Conservation (phyloP, 345 rosid genomes). For the Lumnitzera racemosa region DNA sequence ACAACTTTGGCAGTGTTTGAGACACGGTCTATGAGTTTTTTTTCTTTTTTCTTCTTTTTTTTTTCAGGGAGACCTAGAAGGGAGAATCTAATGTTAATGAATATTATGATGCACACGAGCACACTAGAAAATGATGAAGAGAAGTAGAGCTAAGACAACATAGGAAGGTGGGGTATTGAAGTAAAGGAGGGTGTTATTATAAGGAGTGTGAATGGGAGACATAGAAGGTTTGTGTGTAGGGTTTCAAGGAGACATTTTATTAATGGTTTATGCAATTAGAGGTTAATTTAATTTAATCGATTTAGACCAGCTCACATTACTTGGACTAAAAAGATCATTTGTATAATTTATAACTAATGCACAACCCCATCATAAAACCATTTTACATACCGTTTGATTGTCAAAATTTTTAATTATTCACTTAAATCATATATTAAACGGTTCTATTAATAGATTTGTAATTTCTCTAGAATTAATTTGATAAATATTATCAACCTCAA, state of each 20-base stretch:
- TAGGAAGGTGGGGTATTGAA: background rate
- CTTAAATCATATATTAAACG: too few species aligned
- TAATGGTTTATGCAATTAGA: conserved; percentile 36
- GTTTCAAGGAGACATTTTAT: conserved; percentile 43
- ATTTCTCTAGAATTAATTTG: too few species aligned
- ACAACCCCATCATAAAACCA: too few species aligned
- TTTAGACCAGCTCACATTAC: background rate
- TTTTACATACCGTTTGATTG: too few species aligned
- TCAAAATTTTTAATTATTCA: too few species aligned
- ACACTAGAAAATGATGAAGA: conserved; percentile 23
- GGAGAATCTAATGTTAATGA: background rate
- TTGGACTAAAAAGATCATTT: too few species aligned
- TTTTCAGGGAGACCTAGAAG: background rate
- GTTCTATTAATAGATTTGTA: too few species aligned
- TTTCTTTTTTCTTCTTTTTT: too few species aligned
- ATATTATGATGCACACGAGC: conserved; percentile 29
- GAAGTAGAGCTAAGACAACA: background rate
- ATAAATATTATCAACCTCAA: too few species aligned
- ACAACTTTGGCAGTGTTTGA: too few species aligned
- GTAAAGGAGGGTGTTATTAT: background rate
- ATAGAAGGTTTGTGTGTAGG: conserved; percentile 41
- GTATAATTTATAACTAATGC: too few species aligned
- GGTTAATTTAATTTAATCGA: background rate
- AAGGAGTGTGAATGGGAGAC: conserved; percentile 30
- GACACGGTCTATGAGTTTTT: too few species aligned